phyloP scores from a whole-genome alignment of 2,329 filamentous ascomycete genomes.

The Graphilbum fragrans region DNA sequence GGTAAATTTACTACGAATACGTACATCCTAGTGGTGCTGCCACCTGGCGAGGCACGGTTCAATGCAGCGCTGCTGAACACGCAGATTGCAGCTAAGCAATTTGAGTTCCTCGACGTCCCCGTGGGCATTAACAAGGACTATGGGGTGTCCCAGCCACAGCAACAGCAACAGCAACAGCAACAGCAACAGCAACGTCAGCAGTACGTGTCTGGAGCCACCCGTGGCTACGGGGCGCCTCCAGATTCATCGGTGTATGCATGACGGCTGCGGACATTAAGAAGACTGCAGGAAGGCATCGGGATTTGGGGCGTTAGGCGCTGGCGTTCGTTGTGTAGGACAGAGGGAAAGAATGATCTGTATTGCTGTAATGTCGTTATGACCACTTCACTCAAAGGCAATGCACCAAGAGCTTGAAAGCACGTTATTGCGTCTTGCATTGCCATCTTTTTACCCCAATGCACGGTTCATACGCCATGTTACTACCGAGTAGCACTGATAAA shows the following conservation, averaged over 20 bases:
- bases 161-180: not conserved
- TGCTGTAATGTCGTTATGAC: too few relatives aligned
- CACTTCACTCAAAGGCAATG: too few relatives aligned
- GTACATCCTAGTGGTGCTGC: conserved; percentile 84
- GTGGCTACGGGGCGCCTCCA: not conserved
- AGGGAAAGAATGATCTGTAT: too few relatives aligned
- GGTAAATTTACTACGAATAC: conserved; percentile 96
- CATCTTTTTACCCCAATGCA: too few relatives aligned
- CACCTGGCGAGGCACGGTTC: conserved; percentile 82
- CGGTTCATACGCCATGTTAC: not conserved
- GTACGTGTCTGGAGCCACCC: not conserved
- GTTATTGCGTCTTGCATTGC: too few relatives aligned
- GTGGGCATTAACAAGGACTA: conserved; percentile 17
- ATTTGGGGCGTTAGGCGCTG: too few relatives aligned
- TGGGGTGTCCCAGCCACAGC: not conserved
- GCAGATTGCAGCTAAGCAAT: conserved; percentile 72
- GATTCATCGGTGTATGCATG: conserved; percentile 3
- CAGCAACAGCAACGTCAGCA: not conserved
- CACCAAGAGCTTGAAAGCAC: too few relatives aligned
- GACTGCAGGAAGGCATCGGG: too few relatives aligned
- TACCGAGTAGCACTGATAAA: too few relatives aligned
- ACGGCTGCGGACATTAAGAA: not conserved
- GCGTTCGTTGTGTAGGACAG: too few relatives aligned
- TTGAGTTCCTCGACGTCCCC: conserved; percentile 53
- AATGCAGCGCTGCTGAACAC: conserved; percentile 87